Conservation (phyloP, 352 stramenopile genomes). For the Detonula confervacea region DNA sequence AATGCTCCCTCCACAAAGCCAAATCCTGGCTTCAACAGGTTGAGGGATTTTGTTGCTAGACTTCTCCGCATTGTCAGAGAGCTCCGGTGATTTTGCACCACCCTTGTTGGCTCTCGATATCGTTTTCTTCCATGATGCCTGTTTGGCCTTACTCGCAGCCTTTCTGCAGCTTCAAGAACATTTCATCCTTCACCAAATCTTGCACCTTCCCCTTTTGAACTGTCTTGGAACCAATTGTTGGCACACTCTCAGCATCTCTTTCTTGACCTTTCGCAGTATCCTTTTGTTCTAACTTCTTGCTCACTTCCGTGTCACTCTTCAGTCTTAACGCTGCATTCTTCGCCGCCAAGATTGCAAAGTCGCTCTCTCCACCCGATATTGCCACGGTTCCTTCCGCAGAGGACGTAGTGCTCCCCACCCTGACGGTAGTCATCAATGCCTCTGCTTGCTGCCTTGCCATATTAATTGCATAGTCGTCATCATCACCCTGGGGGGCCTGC, state of each 20-base stretch:
- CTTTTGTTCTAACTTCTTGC: background rate
- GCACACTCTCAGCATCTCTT: background rate
- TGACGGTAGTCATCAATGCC: conserved; percentile 41
- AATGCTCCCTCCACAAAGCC: conserved; percentile 81
- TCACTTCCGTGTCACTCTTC: background rate
- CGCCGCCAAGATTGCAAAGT: conserved; percentile 49
- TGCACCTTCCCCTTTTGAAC: conserved; percentile 38
- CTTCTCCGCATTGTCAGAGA: background rate
- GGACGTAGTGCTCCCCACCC: conserved; percentile 25
- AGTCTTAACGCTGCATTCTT: conserved; percentile 21
- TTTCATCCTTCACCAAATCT: conserved; percentile 49
- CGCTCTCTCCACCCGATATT: conserved; percentile 51
- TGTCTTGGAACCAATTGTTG: background rate
- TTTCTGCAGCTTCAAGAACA: conserved; percentile 46
- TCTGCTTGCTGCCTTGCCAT: conserved; percentile 50
- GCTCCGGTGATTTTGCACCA: background rate
- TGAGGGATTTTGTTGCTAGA: background rate
- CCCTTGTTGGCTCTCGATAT: conserved; percentile 31
- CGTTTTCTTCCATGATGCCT: conserved; percentile 43
- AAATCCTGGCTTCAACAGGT: conserved; percentile 37
- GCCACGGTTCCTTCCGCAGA: conserved; percentile 30
- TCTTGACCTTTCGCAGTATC: conserved; percentile 25
- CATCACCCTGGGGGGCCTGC: background rate
- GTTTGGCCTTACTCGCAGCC: conserved; percentile 30
- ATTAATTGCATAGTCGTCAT: conserved; percentile 51